Evolutionary conservation across 805 yeast species (phyloP).

Genomic region (Debaryomyces maramus): DNA sequence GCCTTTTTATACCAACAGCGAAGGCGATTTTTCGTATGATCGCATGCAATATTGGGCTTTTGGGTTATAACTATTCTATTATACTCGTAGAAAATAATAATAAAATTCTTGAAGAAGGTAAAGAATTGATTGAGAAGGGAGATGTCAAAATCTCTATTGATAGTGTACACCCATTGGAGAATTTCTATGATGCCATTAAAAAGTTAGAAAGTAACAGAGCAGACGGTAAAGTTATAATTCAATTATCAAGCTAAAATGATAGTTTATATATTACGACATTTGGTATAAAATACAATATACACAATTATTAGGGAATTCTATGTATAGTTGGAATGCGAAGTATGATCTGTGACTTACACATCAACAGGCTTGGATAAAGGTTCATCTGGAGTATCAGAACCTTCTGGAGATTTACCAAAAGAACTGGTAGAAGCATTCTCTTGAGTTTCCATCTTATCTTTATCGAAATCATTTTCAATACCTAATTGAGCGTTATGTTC

Average conservation of each 20-base stretch:
- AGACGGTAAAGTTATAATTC: slow-evolving; percentile 65
- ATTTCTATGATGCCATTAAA: slow-evolving; percentile 52
- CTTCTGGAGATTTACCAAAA: background rate
- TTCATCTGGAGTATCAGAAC: background rate
- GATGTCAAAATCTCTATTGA: slow-evolving; percentile 52
- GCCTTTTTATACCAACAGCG: background rate
- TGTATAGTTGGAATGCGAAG: no score
- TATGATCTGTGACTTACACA: no score
- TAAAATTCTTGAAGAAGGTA: slow-evolving; percentile 20
- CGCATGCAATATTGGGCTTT: background rate
- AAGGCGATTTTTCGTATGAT: background rate
- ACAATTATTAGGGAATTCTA: no score
- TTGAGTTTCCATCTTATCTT: slow-evolving; percentile 39
- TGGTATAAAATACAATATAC: no score
- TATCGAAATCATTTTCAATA: slow-evolving; percentile 45
- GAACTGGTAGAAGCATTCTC: slow-evolving; percentile 5
- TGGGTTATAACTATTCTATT: slow-evolving; percentile 30
- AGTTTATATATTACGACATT: no score
- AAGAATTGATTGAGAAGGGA: slow-evolving; percentile 47
- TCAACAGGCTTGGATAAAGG: no score
- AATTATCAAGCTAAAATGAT: slow-evolving; percentile 19
- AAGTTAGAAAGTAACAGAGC: slow-evolving; percentile 48
- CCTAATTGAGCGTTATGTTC: slow-evolving; percentile 61
- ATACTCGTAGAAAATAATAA: slow-evolving; percentile 10
- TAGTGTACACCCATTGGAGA: slow-evolving; percentile 48